Evolutionary conservation across 441 rosid species (phyloP), one percentile per base, ranked within the genome.

Genomic region (Pelargonium myrrhifolium): DNA sequence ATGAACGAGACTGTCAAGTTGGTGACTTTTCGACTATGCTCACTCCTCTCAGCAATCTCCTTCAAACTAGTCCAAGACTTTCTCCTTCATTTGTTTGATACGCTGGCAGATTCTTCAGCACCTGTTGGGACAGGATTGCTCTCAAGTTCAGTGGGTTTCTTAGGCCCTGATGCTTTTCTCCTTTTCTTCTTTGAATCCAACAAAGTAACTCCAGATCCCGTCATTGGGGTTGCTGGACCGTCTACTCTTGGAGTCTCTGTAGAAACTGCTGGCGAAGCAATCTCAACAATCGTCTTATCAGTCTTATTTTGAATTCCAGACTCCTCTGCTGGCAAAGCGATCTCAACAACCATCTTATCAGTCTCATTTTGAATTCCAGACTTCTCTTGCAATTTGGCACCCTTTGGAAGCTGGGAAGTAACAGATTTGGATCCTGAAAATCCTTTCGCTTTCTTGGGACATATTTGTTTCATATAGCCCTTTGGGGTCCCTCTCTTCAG

Each of bases 401-500:
- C 62, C 64, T 75, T 78, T 53, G 60, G 71, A 72, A 21, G 65
- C 21, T 53, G 18, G 62, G 76, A 75, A 70, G 75, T 74, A 8
- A 42, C 10, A 45, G 71, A 62, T 70, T 77, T 69, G 47, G 75
- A 28, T 71, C 68, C 68, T 9, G 62, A 26, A 65, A 70, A 0
- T 3, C 77, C 11, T 55, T 77, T 88, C 0, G 69, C 71, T 75
- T 86, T 88, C 22, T 80, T 6, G 1, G 90, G 96, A 67, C 64
- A 80, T 47, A 88, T 77, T 55, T 78, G 92, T 79, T 87, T 90
- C 86, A 83, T 77, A 64, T 86, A 78, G 76, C 83, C 90, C 78
- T 75, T 80, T 1, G 79, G 56, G 56, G 96, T 82, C 24, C 96
- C 96, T 77, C 89, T 79, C 81, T 83, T 88, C 14, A 77, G 71